phyloP scores from a whole-genome alignment of 331 rosid species.

The Prunus yedoensis region DNA sequence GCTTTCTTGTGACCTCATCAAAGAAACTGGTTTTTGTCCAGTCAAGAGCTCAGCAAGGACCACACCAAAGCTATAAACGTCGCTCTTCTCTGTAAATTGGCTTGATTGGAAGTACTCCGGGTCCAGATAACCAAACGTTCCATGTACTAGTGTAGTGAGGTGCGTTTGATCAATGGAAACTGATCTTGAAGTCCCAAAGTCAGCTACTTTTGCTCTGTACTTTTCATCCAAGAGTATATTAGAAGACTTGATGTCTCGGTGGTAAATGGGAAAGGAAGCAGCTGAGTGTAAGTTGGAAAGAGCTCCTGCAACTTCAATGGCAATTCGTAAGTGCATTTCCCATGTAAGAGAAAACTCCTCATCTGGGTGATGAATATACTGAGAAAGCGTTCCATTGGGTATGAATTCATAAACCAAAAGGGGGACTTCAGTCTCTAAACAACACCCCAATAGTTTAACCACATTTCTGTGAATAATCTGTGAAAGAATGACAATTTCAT shows the following conservation, averaged over 20 bases:
- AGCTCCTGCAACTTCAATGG: conserved; percentile 25
- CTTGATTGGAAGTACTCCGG: conserved; percentile 24
- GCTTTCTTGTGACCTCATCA: neutral
- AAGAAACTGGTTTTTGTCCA: conserved; percentile 10
- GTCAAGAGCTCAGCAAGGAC: conserved; percentile 31
- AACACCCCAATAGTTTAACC: conserved; percentile 29
- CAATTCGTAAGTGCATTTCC: conserved; percentile 13
- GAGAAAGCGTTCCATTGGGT: conserved; percentile 21
- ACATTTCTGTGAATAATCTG: conserved; percentile 31
- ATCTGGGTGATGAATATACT: neutral
- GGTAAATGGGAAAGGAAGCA: conserved; percentile 27
- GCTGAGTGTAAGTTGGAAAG: conserved; percentile 29
- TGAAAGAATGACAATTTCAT: conserved; percentile 24
- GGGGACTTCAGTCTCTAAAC: conserved; percentile 28
- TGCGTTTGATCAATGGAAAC: conserved; percentile 27
- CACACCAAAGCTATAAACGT: conserved; percentile 31
- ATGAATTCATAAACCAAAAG: conserved; percentile 30
- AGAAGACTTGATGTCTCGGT: conserved; percentile 32
- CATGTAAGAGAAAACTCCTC: conserved; percentile 29
- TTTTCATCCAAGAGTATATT: conserved; percentile 32
- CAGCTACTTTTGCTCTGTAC: conserved; percentile 28
- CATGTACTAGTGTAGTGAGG: conserved; percentile 22
- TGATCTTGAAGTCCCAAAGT: conserved; percentile 31
- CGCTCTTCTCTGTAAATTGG: conserved; percentile 31
- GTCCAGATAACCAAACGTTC: conserved; percentile 31